Evolutionary conservation across 2,329 filamentous ascomycete species (phyloP).

Genomic region (Fonsecaea erecta): DNA sequence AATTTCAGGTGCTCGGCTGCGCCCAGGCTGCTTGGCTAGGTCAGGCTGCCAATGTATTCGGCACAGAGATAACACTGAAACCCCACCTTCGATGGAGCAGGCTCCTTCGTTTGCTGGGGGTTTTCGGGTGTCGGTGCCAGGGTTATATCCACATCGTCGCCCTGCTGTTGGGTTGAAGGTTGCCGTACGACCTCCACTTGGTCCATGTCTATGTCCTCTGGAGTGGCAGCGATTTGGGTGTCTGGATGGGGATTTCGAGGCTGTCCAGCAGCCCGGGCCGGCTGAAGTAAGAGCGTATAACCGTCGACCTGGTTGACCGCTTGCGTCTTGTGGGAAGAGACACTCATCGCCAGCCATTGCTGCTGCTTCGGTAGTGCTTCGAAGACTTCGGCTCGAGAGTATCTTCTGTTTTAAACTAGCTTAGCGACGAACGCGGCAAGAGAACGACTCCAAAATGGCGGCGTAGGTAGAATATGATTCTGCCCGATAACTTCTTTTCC

Average conservation of each 20-base stretch:
- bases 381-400: slow-evolving; percentile 22
- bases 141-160: not conserved
- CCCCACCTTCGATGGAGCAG: slow-evolving; percentile 4
- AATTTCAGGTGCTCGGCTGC: not conserved
- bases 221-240: not conserved
- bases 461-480: not conserved
- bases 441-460: not conserved
- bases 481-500: not conserved
- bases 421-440: not conserved
- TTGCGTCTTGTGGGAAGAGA: slow-evolving; percentile 31
- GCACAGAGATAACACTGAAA: slow-evolving; percentile 29
- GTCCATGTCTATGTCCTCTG: not conserved
- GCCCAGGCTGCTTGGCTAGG: not conserved
- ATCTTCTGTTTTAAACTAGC: slow-evolving; percentile 16
- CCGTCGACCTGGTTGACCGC: slow-evolving; percentile 31
- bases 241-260: not conserved
- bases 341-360: slow-evolving; percentile 33
- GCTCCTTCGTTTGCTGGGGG: not conserved
- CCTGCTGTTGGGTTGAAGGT: not conserved
- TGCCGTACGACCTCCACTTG: not conserved
- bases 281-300: slow-evolving; percentile 34
- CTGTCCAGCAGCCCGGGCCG: not conserved
- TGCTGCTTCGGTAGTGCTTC: slow-evolving; percentile 1
- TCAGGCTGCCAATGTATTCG: slow-evolving; percentile 28
- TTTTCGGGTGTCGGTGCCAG: not conserved